phyloP scores from a whole-genome alignment of 1,284 basidiomycete genomes.

The Violaceomyces palustris region DNA sequence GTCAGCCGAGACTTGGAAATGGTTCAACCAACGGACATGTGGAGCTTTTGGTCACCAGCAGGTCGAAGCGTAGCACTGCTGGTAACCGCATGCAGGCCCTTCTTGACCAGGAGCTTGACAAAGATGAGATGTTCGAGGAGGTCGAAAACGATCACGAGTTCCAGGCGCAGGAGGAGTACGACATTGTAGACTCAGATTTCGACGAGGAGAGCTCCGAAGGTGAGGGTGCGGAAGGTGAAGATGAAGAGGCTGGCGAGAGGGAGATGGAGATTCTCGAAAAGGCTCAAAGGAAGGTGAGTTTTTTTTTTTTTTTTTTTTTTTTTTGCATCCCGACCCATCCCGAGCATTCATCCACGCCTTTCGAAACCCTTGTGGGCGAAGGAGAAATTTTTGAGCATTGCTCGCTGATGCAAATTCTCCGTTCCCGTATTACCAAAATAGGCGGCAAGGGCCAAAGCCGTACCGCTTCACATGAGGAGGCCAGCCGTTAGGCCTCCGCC shows the following conservation, averaged over 20 bases:
- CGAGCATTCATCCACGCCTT: too few species aligned
- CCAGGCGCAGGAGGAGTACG: constrained; percentile 32
- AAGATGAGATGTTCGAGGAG: constrained; percentile 45
- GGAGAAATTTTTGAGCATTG: too few species aligned
- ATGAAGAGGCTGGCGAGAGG: constrained; percentile 26
- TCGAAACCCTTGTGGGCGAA: too few species aligned
- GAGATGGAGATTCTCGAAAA: constrained; percentile 36
- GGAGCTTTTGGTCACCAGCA: constrained; percentile 21
- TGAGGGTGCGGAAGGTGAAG: constrained; percentile 5
- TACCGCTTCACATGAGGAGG: constrained; percentile 1
- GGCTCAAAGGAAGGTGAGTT: constrained; percentile 21
- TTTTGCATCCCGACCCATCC: too few species aligned
- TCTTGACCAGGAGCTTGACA: constrained; percentile 43
- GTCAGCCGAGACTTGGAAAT: too few species aligned
- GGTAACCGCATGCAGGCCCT: constrained; percentile 43
- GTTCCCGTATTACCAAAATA: too few species aligned
- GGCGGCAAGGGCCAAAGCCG: neutral
- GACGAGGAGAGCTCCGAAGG: constrained; percentile 32
- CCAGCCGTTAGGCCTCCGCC: neutral
- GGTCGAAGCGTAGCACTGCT: constrained; percentile 30
- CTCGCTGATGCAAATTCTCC: too few species aligned
- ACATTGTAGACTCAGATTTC: constrained; percentile 48
- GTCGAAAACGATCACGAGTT: constrained; percentile 46
- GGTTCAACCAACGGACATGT: too few species aligned
- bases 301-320: too few species aligned